Percentiles rank a stretch among this genome's conserved stretches.
phyloP scores from a whole-genome alignment of 306 rosid genomes.

The Macrotyloma uniflorum region DNA sequence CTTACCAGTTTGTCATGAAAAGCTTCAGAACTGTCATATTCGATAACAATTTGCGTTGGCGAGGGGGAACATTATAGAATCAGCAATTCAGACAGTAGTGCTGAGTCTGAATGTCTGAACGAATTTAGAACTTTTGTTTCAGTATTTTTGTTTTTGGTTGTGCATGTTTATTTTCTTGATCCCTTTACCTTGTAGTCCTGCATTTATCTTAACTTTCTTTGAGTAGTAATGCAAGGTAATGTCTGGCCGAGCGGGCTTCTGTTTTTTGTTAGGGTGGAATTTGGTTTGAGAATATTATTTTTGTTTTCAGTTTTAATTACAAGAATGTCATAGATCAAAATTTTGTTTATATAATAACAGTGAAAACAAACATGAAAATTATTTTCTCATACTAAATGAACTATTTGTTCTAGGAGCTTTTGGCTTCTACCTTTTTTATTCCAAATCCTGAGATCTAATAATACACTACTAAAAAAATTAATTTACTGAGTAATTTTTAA shows the following conservation, averaged over 20 bases:
- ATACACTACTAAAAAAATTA: neutral
- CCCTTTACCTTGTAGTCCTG: slow-evolving; percentile 18
- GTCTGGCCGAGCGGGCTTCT: neutral
- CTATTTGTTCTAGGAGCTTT: neutral
- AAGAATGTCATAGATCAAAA: neutral
- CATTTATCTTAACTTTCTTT: slow-evolving; percentile 8
- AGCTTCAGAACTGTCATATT: slow-evolving; percentile 13
- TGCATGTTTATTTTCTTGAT: slow-evolving; percentile 17
- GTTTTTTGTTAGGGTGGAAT: neutral
- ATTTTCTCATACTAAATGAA: neutral
- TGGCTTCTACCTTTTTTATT: neutral
- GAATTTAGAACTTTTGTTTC: slow-evolving; percentile 7
- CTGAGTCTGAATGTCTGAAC: slow-evolving; percentile 10
- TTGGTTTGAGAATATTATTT: neutral
- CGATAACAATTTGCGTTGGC: slow-evolving; percentile 2
- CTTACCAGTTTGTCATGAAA: slow-evolving; percentile 3
- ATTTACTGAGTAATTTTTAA: neutral
- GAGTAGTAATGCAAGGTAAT: neutral
- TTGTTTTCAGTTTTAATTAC: neutral
- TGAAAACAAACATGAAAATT: neutral
- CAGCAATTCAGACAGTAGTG: neutral
- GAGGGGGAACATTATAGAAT: neutral
- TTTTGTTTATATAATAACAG: neutral
- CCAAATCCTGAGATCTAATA: neutral
- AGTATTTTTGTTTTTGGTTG: neutral